Evolutionary conservation across 2,329 filamentous ascomycete species (phyloP).

Genomic region (Fusarium abutilonis): DNA sequence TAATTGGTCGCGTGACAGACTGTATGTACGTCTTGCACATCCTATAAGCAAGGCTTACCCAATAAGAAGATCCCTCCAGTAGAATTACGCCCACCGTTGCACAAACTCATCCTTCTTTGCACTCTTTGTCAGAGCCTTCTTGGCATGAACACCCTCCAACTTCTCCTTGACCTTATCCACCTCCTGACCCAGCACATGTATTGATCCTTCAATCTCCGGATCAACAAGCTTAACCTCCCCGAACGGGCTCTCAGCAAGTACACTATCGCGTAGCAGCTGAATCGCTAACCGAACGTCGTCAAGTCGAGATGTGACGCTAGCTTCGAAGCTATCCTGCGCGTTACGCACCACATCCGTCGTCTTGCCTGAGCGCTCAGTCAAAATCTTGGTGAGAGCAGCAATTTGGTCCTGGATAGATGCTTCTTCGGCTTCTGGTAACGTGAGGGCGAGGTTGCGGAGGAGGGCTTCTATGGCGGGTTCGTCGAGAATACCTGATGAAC

Average conservation of each 20-base stretch:
- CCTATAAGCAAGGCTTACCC: too few relatives aligned
- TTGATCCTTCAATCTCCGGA: conserved; percentile 61
- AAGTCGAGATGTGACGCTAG: conserved; percentile 53
- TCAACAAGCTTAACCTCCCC: conserved; percentile 61
- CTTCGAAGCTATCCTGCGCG: conserved; percentile 63
- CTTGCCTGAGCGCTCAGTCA: conserved; percentile 56
- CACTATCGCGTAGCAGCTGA: conserved; percentile 60
- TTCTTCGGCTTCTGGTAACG: conserved; percentile 50
- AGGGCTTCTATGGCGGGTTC: conserved; percentile 58
- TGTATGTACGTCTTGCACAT: too few relatives aligned
- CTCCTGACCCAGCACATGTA: conserved; percentile 59
- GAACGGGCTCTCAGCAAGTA: conserved; percentile 64
- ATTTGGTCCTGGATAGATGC: conserved; percentile 41
- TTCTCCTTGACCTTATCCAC: conserved; percentile 53
- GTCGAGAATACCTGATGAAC: conserved; percentile 53
- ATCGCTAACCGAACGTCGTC: conserved; percentile 60
- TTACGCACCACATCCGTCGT: conserved; percentile 56
- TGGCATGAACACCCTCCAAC: conserved; percentile 53
- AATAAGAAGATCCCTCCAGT: background rate
- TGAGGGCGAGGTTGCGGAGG: conserved; percentile 59
- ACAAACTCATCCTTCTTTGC: conserved; percentile 61
- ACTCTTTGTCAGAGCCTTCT: conserved; percentile 53
- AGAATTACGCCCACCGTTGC: conserved; percentile 46
- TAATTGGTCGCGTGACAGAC: too few relatives aligned
- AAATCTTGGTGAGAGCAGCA: conserved; percentile 49